Conservation (phyloP, 441 rosid species). For the Adansonia rubrostipa region DNA sequence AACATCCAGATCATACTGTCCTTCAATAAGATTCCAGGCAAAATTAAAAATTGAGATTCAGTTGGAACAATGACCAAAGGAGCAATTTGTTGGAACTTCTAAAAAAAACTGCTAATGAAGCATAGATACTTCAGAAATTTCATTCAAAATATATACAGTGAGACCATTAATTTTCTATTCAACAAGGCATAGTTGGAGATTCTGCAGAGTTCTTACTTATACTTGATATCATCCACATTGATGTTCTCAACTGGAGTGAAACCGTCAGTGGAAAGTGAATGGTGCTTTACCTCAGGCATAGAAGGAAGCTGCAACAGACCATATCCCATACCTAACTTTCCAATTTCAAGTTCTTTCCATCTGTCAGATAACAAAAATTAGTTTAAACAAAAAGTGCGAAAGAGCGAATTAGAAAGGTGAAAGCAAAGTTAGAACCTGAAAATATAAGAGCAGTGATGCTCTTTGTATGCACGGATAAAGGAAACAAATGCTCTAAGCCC, state of each 20-base stretch:
- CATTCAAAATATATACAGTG: not conserved
- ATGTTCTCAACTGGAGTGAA: constrained; percentile 69
- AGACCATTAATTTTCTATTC: not conserved
- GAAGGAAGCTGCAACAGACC: constrained; percentile 86
- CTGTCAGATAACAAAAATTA: constrained; percentile 39
- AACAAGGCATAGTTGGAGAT: not conserved
- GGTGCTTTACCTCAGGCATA: constrained; percentile 79
- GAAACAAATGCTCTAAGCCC: constrained; percentile 90
- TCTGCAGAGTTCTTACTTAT: constrained; percentile 53
- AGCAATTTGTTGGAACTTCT: not conserved
- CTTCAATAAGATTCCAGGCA: constrained; percentile 1
- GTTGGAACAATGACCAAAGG: not conserved
- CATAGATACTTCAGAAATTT: not conserved
- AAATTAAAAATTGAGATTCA: not conserved
- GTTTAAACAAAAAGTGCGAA: not conserved
- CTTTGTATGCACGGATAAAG: constrained; percentile 80
- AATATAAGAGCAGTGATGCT: constrained; percentile 78
- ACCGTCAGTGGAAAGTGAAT: constrained; percentile 69
- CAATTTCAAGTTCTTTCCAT: constrained; percentile 84
- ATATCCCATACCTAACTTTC: constrained; percentile 92
- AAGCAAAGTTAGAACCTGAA: constrained; percentile 53
- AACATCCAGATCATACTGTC: not conserved
- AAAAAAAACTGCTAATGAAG: not conserved
- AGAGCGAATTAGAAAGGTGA: not conserved
- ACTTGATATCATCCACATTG: constrained; percentile 74